Evolutionary conservation across 75 land plant genomes (phyloP).

Genomic region (Azolla pinnata): DNA sequence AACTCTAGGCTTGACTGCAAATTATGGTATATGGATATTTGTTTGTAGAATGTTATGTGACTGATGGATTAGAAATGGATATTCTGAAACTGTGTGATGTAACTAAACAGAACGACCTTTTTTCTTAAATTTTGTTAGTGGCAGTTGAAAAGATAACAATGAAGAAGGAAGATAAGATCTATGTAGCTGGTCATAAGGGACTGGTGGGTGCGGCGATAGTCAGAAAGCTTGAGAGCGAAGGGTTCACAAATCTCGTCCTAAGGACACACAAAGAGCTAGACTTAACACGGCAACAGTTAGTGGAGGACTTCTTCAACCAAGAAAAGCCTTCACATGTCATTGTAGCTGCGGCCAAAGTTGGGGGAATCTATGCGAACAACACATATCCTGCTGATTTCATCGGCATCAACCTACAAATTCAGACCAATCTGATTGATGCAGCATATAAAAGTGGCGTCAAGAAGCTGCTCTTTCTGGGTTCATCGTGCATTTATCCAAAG

Average conservation of each 20-base stretch:
- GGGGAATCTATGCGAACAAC: constrained; percentile 94
- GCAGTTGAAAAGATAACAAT: constrained; percentile 24
- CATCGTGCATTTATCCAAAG: constrained; percentile 98
- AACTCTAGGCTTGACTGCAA: too few species aligned
- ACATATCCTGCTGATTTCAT: constrained; percentile 98
- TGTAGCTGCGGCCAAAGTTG: constrained; percentile 92
- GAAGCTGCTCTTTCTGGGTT: constrained; percentile 85
- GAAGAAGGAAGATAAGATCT: constrained; percentile 66
- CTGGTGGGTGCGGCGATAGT: constrained; percentile 89
- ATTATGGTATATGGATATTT: too few species aligned
- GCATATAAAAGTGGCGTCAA: constrained; percentile 51
- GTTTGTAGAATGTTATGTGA: too few species aligned
- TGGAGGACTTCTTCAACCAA: constrained; percentile 64
- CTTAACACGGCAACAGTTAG: constrained; percentile 75
- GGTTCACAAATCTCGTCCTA: constrained; percentile 61
- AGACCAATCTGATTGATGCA: constrained; percentile 91
- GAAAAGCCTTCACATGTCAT: constrained; percentile 72
- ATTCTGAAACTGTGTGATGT: not conserved
- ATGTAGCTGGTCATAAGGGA: constrained; percentile 91
- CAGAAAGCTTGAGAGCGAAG: constrained; percentile 47
- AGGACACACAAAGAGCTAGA: constrained; percentile 78
- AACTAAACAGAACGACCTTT: not conserved
- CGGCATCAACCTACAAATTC: constrained; percentile 80
- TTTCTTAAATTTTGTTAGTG: not conserved
- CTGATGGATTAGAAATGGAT: not conserved